These are phyloP conservation scores for Pythium dissotocum DNA, from an alignment of 352 stramenopile genomes.

Conservation along the genomic window DNA sequence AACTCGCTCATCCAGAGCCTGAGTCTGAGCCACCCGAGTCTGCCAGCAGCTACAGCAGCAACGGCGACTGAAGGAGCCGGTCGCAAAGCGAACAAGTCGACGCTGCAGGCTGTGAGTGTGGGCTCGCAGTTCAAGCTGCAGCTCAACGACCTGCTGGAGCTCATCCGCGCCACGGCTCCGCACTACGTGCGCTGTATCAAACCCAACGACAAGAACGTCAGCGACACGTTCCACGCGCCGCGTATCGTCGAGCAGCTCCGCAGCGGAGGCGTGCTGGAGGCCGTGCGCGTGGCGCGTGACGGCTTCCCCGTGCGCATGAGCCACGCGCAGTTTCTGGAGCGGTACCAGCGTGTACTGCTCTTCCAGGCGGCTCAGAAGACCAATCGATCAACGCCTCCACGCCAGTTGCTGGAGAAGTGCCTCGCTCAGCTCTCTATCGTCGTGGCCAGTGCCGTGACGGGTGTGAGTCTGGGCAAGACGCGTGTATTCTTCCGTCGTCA, in stretches of 20 bases:
- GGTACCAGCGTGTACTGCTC: conserved; percentile 61
- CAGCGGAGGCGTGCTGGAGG: conserved; percentile 86
- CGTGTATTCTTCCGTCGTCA: conserved; percentile 95
- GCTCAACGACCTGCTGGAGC: conserved; percentile 92
- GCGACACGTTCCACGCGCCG: conserved; percentile 70
- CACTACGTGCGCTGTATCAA: conserved; percentile 99
- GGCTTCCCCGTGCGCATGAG: conserved; percentile 85
- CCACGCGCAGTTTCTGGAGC: conserved; percentile 75
- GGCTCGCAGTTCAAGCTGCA: conserved; percentile 94
- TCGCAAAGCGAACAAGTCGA: conserved; percentile 32
- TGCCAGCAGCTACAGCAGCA: neutral
- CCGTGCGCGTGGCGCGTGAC: conserved; percentile 79
- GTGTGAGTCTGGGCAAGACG: conserved; percentile 85
- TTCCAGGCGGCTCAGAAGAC: conserved; percentile 7
- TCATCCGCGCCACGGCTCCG: conserved; percentile 93
- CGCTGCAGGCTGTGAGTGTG: conserved; percentile 69
- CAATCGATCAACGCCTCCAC: neutral
- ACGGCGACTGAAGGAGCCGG: neutral
- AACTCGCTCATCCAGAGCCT: conserved; percentile 69
- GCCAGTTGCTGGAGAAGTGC: conserved; percentile 10
- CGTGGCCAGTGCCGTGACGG: conserved; percentile 10
- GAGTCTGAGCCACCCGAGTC: conserved; percentile 6
- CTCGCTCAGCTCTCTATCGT: conserved; percentile 15
- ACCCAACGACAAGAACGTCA: conserved; percentile 92
- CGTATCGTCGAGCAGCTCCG: conserved; percentile 85